phyloP scores from a whole-genome alignment of 306 rosid genomes.

The Trichosanthes cucumerina region DNA sequence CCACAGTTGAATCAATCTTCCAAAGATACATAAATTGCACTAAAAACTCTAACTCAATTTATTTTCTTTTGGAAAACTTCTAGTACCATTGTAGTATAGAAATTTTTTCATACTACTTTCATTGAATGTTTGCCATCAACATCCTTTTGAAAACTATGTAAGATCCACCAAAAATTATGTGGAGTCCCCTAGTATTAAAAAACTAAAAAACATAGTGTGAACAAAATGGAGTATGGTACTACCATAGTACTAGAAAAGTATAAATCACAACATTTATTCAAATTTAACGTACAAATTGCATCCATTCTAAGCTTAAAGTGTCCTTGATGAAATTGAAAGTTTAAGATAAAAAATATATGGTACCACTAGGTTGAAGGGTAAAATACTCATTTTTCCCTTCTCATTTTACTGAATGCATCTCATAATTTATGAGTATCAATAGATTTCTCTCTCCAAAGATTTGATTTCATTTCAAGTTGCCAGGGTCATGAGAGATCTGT shows the following conservation, averaged over 20 bases:
- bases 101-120: too few relatives aligned
- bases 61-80: too few relatives aligned
- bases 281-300: not conserved
- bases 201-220: too few relatives aligned
- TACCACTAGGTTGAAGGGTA: not conserved
- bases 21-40: not conserved
- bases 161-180: too few relatives aligned
- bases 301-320: not conserved
- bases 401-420: not conserved
- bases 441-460: not conserved
- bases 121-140: too few relatives aligned
- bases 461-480: not conserved
- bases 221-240: too few relatives aligned
- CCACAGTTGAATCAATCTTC: too few relatives aligned
- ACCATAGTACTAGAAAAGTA: too few relatives aligned
- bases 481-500: not conserved
- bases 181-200: too few relatives aligned
- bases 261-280: not conserved
- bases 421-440: not conserved
- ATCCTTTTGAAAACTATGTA: too few relatives aligned
- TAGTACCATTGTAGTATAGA: too few relatives aligned
- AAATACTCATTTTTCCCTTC: not conserved
- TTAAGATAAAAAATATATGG: not conserved
- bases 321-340: too few relatives aligned
- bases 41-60: not conserved